phyloP scores from a whole-genome alignment of 106 monocot species.

The Dioscorea dumetorum region DNA sequence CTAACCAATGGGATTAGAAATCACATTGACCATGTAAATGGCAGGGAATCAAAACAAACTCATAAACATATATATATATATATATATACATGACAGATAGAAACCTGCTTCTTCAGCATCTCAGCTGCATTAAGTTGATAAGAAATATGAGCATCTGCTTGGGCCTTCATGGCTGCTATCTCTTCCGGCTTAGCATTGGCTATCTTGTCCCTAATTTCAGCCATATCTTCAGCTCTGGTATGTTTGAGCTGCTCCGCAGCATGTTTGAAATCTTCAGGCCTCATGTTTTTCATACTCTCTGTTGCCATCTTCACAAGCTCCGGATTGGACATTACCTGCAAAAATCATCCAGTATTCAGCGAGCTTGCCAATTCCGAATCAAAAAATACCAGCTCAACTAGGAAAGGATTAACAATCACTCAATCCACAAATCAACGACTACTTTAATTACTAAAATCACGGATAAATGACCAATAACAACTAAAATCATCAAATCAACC shows the following conservation, averaged over 20 bases:
- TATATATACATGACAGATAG: neutral
- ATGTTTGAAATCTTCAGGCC: conserved; percentile 62
- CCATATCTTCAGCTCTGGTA: conserved; percentile 76
- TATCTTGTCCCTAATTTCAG: conserved; percentile 63
- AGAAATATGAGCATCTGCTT: conserved; percentile 57
- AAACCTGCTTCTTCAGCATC: conserved; percentile 86
- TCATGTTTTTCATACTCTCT: conserved; percentile 85
- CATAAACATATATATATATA: too few relatives aligned
- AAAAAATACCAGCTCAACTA: neutral
- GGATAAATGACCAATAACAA: too few relatives aligned
- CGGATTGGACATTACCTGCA: conserved; percentile 96
- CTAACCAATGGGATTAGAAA: neutral
- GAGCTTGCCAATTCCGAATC: neutral
- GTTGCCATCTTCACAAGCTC: conserved; percentile 73
- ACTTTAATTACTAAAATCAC: neutral
- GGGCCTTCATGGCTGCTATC: conserved; percentile 71
- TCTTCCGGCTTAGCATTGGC: conserved; percentile 81
- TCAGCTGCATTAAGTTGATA: conserved; percentile 73
- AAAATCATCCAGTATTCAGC: neutral
- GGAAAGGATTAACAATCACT: neutral
- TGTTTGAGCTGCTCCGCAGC: conserved; percentile 88
- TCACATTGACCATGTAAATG: neutral
- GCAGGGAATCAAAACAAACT: neutral
- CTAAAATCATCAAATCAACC: too few relatives aligned
- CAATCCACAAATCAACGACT: neutral